Conservation (phyloP, 2,329 filamentous ascomycete species). For the Penicillium sp. region DNA sequence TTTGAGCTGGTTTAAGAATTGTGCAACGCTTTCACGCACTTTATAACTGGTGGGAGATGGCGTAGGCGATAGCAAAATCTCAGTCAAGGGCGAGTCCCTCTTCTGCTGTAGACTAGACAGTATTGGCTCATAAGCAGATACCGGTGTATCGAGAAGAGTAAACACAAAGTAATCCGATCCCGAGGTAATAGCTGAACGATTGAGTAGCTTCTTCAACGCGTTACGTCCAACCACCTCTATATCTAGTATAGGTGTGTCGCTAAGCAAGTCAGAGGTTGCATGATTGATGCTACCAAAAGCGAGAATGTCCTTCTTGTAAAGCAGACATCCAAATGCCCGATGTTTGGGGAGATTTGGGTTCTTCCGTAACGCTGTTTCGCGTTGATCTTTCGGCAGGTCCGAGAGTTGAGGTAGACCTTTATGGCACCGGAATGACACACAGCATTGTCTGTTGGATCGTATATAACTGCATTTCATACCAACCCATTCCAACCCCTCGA, state of each 20-base stretch:
- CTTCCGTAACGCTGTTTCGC: conserved; percentile 31
- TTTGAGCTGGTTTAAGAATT: neutral
- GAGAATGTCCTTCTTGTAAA: conserved; percentile 46
- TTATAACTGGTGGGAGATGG: neutral
- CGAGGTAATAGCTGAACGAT: neutral
- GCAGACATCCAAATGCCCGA: conserved; percentile 56
- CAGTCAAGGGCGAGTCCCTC: conserved; percentile 51
- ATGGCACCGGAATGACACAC: neutral
- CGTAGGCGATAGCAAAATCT: conserved; percentile 17
- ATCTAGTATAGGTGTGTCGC: neutral
- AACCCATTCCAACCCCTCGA: neutral
- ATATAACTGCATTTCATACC: neutral
- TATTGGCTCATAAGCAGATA: conserved; percentile 65
- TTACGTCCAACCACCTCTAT: neutral
- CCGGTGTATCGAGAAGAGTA: conserved; percentile 57
- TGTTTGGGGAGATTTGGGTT: conserved; percentile 55
- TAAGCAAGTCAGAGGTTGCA: conserved; percentile 41
- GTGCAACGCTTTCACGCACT: neutral
- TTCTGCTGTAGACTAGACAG: conserved; percentile 55
- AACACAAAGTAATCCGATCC: conserved; percentile 38
- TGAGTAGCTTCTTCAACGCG: neutral
- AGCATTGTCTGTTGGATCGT: neutral
- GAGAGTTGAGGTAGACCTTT: neutral
- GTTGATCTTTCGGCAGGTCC: neutral
- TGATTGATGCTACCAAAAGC: conserved; percentile 58